phyloP scores from a whole-genome alignment of 176 grass and related monocot species.

The Oryza meyeriana region DNA sequence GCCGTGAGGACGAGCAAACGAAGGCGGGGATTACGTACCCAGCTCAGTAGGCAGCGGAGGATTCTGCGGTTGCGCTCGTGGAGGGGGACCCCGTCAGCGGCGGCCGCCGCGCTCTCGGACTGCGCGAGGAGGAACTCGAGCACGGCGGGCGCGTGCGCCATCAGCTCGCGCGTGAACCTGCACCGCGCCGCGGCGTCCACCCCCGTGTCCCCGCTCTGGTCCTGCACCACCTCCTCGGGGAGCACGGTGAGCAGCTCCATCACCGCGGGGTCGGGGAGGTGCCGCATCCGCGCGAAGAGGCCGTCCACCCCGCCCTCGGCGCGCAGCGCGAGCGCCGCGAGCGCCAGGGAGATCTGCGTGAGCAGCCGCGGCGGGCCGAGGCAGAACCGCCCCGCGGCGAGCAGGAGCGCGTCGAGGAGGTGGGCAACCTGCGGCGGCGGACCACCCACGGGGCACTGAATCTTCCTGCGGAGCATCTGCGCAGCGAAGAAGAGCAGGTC shows the following conservation, averaged over 20 bases:
- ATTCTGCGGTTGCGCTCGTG: conserved; percentile 66
- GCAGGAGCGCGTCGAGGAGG: conserved; percentile 64
- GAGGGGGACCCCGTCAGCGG: conserved; percentile 45
- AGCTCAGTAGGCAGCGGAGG: conserved; percentile 83
- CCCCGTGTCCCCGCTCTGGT: conserved; percentile 56
- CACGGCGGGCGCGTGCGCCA: conserved; percentile 64
- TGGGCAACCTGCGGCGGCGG: background rate
- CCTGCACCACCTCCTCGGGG: conserved; percentile 78
- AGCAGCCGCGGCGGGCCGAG: conserved; percentile 64
- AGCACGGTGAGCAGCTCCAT: conserved; percentile 90
- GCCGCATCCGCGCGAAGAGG: conserved; percentile 68
- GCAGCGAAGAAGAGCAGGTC: conserved; percentile 46
- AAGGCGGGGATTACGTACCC: conserved; percentile 42
- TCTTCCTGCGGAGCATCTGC: conserved; percentile 73
- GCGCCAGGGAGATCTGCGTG: conserved; percentile 89
- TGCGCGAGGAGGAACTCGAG: conserved; percentile 77
- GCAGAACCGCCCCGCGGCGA: conserved; percentile 66
- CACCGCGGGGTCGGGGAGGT: conserved; percentile 50
- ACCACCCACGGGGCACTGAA: conserved; percentile 15
- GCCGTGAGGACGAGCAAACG: background rate
- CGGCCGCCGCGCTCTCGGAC: conserved; percentile 32
- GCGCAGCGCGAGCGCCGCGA: conserved; percentile 60
- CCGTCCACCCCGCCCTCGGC: conserved; percentile 61
- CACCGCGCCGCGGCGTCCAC: conserved; percentile 49
- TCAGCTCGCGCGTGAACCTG: conserved; percentile 77